These are phyloP conservation scores for Cajanus cajan DNA, from an alignment of 306 rosid species.

Conservation along the genomic window DNA sequence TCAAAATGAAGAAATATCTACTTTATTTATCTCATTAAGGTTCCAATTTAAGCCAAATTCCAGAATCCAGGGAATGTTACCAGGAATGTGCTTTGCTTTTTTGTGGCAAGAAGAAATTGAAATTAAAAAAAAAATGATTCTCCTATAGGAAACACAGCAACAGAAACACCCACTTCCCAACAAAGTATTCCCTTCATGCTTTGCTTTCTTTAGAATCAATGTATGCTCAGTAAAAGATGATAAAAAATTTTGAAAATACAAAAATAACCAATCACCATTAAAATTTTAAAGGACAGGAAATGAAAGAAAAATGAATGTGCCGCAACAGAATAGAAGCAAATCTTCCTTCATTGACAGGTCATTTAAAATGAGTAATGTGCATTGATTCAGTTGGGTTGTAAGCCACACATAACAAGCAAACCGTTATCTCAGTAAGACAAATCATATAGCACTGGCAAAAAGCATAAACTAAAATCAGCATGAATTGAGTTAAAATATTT, in stretches of 20 bases:
- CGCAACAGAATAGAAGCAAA: neutral
- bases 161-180: too few relatives aligned
- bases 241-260: too few relatives aligned
- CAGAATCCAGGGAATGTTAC: neutral
- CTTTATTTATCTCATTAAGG: neutral
- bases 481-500: too few relatives aligned
- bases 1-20: neutral
- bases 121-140: neutral
- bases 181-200: too few relatives aligned
- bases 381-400: neutral
- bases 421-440: neutral
- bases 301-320: neutral
- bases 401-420: neutral
- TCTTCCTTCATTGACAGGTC: neutral
- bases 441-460: neutral
- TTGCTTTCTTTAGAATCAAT: too few relatives aligned
- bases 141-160: neutral
- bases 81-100: neutral
- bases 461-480: too few relatives aligned
- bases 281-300: too few relatives aligned
- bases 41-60: neutral
- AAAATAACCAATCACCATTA: neutral
- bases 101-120: neutral
- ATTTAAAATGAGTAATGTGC: neutral
- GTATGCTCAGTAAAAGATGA: too few relatives aligned